phyloP scores from a whole-genome alignment of 805 yeast genomes.

The Myxozyma sirexii region DNA sequence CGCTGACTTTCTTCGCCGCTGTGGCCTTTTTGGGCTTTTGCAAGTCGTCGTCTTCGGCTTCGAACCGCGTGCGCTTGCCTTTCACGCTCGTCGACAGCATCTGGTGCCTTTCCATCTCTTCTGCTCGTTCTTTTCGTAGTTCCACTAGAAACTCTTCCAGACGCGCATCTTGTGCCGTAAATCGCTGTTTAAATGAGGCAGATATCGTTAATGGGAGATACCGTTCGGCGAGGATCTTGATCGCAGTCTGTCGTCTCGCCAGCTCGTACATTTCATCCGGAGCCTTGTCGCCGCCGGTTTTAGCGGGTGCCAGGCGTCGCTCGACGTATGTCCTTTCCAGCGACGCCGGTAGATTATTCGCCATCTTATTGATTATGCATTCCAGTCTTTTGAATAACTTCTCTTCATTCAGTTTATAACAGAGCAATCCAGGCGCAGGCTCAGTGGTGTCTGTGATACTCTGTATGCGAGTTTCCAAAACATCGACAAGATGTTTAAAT shows the following conservation, averaged over 20 bases:
- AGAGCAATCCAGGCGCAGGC: conserved; percentile 16
- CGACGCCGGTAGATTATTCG: conserved; percentile 20
- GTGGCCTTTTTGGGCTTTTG: conserved; percentile 15
- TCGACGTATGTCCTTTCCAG: conserved; percentile 18
- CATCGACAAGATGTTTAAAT: background rate
- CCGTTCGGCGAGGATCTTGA: conserved; percentile 35
- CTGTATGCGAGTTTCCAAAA: conserved; percentile 7
- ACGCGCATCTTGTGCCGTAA: conserved; percentile 31
- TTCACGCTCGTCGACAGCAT: conserved; percentile 18
- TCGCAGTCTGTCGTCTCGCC: conserved; percentile 31
- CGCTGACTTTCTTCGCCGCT: conserved; percentile 11
- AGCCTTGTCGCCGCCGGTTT: conserved; percentile 16
- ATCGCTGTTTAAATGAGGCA: background rate
- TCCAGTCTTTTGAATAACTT: conserved; percentile 17
- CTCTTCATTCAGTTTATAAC: conserved; percentile 21
- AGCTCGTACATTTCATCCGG: conserved; percentile 24
- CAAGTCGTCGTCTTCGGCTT: conserved; percentile 21
- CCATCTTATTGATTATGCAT: background rate
- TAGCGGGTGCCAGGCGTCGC: conserved; percentile 16
- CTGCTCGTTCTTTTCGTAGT: conserved; percentile 29
- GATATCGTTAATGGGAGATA: conserved; percentile 34
- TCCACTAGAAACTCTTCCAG: conserved; percentile 34
- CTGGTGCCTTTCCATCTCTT: conserved; percentile 31
- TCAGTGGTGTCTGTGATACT: conserved; percentile 16
- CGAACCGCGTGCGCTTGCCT: conserved; percentile 15